Conservation (phyloP, 139 green algal species). For the Marvania coccoides region DNA sequence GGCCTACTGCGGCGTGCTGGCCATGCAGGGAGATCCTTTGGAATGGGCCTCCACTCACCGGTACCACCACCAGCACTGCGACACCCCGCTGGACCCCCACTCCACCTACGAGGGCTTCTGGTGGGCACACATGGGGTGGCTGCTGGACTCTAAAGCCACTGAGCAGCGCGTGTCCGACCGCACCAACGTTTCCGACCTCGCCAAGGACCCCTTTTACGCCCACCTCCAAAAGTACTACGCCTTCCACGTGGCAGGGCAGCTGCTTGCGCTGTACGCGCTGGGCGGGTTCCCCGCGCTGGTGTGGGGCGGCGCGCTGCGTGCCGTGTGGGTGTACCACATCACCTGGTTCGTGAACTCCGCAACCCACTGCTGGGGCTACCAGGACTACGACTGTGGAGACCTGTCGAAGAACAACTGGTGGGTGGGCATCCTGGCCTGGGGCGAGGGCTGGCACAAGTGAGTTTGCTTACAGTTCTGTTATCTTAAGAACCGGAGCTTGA, state of each 20-base stretch:
- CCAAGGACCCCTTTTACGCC: conserved; percentile 84
- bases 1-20: conserved; percentile 95
- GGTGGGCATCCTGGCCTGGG: conserved; percentile 82
- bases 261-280: conserved; percentile 69
- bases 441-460: conserved; percentile 93
- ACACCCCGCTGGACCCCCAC: conserved; percentile 96
- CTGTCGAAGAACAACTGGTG: conserved; percentile 74
- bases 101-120: conserved; percentile 98
- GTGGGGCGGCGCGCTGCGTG: conserved; percentile 88
- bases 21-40: conserved; percentile 84
- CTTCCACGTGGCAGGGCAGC: conserved; percentile 76
- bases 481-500: no score
- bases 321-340: conserved; percentile 95
- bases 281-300: conserved; percentile 84
- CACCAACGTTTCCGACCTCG: conserved; percentile 82
- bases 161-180: conserved; percentile 64
- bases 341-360: conserved; percentile 99
- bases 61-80: conserved; percentile 94
- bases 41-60: conserved; percentile 88
- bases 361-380: conserved; percentile 89
- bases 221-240: conserved; percentile 81
- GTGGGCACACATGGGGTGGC: conserved; percentile 95
- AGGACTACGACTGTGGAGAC: conserved; percentile 86
- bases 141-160: conserved; percentile 89
- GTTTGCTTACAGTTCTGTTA: no score